Evolutionary conservation across 2,329 filamentous ascomycete genomes (phyloP).

Genomic region (Akanthomyces muscarius): DNA sequence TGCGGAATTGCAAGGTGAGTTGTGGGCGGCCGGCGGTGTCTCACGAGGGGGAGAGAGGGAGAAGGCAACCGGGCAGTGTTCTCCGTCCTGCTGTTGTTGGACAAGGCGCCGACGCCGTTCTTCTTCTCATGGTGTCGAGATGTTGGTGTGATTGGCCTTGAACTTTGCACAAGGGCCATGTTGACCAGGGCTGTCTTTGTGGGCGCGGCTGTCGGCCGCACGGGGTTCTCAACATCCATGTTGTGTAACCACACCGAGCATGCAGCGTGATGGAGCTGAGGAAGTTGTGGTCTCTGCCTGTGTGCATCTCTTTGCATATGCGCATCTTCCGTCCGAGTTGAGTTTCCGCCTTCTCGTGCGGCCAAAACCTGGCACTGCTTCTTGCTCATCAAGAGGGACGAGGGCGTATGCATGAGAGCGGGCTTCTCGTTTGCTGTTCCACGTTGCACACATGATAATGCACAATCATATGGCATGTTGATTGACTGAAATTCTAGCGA

Average conservation of each 20-base stretch:
- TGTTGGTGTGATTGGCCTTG: background rate
- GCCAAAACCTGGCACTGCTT: background rate
- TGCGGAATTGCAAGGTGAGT: no score
- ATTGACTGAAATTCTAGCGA: background rate
- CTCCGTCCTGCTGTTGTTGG: background rate
- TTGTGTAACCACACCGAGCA: background rate
- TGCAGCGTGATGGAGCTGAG: background rate
- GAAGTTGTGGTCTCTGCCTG: background rate
- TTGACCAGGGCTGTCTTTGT: background rate
- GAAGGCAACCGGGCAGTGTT: no score
- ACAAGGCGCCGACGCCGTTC: background rate
- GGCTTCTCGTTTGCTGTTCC: background rate
- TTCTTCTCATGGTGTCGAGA: background rate
- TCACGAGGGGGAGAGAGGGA: no score
- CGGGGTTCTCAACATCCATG: background rate
- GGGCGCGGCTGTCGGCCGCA: conserved; percentile 1
- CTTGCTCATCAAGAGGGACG: background rate
- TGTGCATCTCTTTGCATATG: background rate
- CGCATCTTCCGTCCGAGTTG: background rate
- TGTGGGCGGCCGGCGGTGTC: no score
- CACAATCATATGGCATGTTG: background rate
- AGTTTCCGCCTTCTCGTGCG: background rate
- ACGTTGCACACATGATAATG: background rate
- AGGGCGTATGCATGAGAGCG: background rate
- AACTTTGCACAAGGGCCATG: background rate